Base-by-base conservation (phyloP, 2,329 filamentous ascomycete species). In the Ceratocystis smalleyi region DNA sequence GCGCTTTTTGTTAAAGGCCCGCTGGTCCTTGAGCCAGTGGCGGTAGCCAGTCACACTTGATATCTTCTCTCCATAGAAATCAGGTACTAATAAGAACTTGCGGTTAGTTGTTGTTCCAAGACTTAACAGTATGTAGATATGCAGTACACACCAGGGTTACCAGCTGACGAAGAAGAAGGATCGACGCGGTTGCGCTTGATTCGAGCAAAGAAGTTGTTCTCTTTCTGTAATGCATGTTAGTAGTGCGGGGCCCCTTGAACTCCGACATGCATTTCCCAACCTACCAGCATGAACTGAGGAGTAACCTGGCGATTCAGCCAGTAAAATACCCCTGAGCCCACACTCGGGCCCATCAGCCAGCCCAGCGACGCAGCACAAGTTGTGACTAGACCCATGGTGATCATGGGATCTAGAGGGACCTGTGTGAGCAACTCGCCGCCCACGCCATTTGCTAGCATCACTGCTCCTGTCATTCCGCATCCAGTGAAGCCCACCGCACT, bases 41-140 rank as follows among this genome's bases (percentile, higher is more conserved):
- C 94, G 81, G 75, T 97, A 99, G 59, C 89, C 91, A 63, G 85
- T 81, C 24, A 97, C 90, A 71, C 91, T 96, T 62, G 88, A 89
- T 70, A 99, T 96, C 81, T 96, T 97, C 78, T 99, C 94, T 70
- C 94, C 94, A 72, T 99, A 99, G 76, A 96, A 99, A 74, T 99
- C 94, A 54, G 92, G 91, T 0, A 96, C 89, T 81, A 63, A 2
- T 43, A 10, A 59, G 35, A 3, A 43, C 15, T 24, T 51, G 5
- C 27, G 57, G 12, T 67, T 45, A 59, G 59, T 7, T 24, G 5
- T 4, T 49, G 27, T 47, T 8, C 32, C 10, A 24, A 15, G 35
- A 40, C 10, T 40, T 30, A 32, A 43, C 15, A 35, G 10, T 35
- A 12, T 6, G 43, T n/a, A 19, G 22, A 40, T n/a, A 35, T 22